Evolutionary conservation across 2,329 filamentous ascomycete species (phyloP), one percentile per base, ranked within the genome.

Genomic region (Drechslerella stenobrocha): DNA sequence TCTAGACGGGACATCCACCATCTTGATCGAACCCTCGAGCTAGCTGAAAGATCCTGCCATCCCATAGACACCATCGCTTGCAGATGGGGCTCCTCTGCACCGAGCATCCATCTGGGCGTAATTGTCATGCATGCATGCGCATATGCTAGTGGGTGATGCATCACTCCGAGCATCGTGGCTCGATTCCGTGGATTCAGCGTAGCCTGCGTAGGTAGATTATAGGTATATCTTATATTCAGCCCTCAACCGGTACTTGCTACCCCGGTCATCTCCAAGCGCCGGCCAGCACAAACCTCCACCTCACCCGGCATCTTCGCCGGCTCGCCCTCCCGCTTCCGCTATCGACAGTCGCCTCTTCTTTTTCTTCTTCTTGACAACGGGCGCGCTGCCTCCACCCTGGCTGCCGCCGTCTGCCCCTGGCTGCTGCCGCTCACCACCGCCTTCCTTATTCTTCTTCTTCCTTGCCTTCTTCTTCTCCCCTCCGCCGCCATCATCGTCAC

Each of bases 301-400:
- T 70, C 66, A 53, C 59, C 60, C 28, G 63, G 57, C 51, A 56
- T 48, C 71, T 56, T 65, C 60, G 30, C 34, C 63, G 63, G 70
- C 72, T 45, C 65, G 69, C 37, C 48, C 60, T 44, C 64, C 70
- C 26, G 73, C 71, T 52, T 73, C 71, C 24, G 61, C 72, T n/a
- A 71, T 70, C 66, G 58, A 75, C 63, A 72, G 70, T 55, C 74
- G 77, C 71, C 75, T 76, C 28, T 73, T 75, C 72, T 79, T 81
- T 73, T 80, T 80, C 76, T 81, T 82, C 77, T 83, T 85, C 73
- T 79, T 81, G 35, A 71, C 70, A 46, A 72, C 66, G 18, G 55
- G 65, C 44, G 69, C 64, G n/a, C 53, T 52, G 26, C 59, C 60
- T 69, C 35, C 34, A 72, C 73, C 28, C 53, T 37, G 40, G 28